Percentiles rank a stretch among this genome's conserved stretches.
Evolutionary conservation across 2,329 filamentous ascomycete genomes (phyloP).

Genomic region (Botrytis medusae): DNA sequence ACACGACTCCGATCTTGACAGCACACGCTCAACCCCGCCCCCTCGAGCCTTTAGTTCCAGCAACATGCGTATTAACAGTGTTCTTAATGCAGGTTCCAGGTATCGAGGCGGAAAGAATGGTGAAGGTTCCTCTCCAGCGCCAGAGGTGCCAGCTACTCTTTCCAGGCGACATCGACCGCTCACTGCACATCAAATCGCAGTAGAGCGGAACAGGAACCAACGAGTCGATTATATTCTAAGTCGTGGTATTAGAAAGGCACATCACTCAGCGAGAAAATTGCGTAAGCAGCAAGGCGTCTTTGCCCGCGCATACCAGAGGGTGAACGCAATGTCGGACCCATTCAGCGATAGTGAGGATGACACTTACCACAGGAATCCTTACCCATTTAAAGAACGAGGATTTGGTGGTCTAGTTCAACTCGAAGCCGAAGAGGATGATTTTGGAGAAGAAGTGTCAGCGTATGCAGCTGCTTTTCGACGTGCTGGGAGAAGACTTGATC

Average conservation of each 20-base stretch:
- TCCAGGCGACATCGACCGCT: constrained; percentile 68
- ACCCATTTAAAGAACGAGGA: constrained; percentile 54
- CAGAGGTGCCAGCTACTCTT: constrained; percentile 45
- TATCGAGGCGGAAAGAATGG: constrained; percentile 56
- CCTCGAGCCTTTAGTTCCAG: constrained; percentile 41
- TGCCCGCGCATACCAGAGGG: constrained; percentile 63
- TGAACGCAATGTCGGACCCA: constrained; percentile 55
- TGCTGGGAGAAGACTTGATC: constrained; percentile 61
- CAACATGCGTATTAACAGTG: constrained; percentile 39
- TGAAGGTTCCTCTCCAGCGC: constrained; percentile 60
- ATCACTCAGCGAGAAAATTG: constrained; percentile 61
- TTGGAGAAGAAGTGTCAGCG: constrained; percentile 69
- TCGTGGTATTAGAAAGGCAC: constrained; percentile 66
- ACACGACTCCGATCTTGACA: constrained; percentile 57
- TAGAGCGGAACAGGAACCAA: constrained; percentile 74
- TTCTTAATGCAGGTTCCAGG: constrained; percentile 33
- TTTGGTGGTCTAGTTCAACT: constrained; percentile 65
- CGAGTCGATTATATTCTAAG: constrained; percentile 81
- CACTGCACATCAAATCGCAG: constrained; percentile 78
- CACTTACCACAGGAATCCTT: constrained; percentile 40
- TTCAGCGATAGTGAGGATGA: constrained; percentile 66
- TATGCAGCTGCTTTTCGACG: constrained; percentile 67
- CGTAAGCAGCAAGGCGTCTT: constrained; percentile 66
- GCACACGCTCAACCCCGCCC: constrained; percentile 53
- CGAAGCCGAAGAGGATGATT: constrained; percentile 65